Evolutionary conservation across 495 filamentous ascomycete species (phyloP), one percentile per base, ranked within the genome.

Genomic region (Hyaloscypha bicolor): DNA sequence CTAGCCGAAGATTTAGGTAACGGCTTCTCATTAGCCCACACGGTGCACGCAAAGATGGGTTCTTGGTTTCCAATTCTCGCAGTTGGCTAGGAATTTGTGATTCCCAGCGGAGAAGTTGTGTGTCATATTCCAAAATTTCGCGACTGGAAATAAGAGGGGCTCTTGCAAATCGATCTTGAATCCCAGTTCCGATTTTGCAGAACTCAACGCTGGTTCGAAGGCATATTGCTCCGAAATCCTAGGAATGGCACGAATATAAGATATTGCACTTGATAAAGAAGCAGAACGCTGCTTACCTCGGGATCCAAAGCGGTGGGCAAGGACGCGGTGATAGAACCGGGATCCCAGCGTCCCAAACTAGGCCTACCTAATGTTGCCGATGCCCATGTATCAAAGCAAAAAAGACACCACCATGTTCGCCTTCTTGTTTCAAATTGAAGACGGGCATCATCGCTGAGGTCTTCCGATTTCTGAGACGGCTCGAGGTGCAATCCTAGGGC

Each of bases 311-410:
- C 35, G 42, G 11, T 48, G 4, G 42, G 42, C 42, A 48, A 48
- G 16, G 9, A 4, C 11, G 16, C 42, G 16, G 42, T 48, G 16
- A 48, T 48, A 16, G 11, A 16, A 4, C 86, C 12, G 89, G 89
- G 1, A 82, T 88, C 86, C 79, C 86, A 87, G 21, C 90, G 84
- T 6, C 90, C 89, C 74, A 92, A 84, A 21, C 87, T 90, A 0
- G 88, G 90, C 39, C 90, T 81, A 19, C 90, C 90, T 60, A 90
- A 83, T 32, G 89, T 92, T 59, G 87, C 88, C 4, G 83, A 84
- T 4, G 86, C 90, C 88, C 89, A 92, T 1, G 90, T 89, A 76
- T 93, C 90, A 68, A 93, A 81, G 76, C 87, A 90, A 76, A 90
- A 88, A 60, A 92, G 74, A 42, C 84, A 87, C 90, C 90, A 93